Percentiles rank a stretch among this genome's conserved stretches.
Conservation (phyloP, 1,284 basidiomycete species). For the Pseudozyma pruni region DNA sequence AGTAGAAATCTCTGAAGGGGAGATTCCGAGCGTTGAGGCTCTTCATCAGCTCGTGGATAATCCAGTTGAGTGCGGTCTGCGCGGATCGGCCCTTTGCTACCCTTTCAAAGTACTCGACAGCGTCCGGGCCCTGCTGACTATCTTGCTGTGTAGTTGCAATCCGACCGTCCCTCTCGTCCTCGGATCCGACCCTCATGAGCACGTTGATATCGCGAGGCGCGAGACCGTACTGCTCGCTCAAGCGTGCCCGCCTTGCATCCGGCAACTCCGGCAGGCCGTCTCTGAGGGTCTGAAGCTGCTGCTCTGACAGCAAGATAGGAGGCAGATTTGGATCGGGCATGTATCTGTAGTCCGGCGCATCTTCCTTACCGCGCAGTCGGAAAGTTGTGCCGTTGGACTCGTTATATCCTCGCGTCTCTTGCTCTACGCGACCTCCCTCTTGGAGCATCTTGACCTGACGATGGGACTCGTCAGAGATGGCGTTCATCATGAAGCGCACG, state of each 20-base stretch:
- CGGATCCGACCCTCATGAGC: conserved; percentile 58
- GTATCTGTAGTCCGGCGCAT: conserved; percentile 94
- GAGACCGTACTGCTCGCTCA: conserved; percentile 74
- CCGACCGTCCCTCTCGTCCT: conserved; percentile 54
- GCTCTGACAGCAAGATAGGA: conserved; percentile 72
- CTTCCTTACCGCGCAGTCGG: conserved; percentile 86
- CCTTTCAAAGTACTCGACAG: conserved; percentile 61
- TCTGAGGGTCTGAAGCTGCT: conserved; percentile 74
- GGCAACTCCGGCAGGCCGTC: conserved; percentile 81
- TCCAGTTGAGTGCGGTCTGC: conserved; percentile 81
- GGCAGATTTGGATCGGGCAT: conserved; percentile 98
- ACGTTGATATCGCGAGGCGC: conserved; percentile 70
- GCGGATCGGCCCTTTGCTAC: conserved; percentile 48
- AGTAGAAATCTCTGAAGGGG: conserved; percentile 41
- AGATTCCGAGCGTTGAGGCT: conserved; percentile 47
- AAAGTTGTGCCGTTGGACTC: conserved; percentile 84
- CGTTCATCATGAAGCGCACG: conserved; percentile 83
- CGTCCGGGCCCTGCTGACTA: conserved; percentile 16
- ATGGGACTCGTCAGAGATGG: conserved; percentile 80
- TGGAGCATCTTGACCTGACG: conserved; percentile 78
- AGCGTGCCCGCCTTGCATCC: conserved; percentile 74
- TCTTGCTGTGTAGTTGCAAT: not conserved
- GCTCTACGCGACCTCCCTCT: conserved; percentile 71
- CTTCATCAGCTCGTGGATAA: conserved; percentile 60
- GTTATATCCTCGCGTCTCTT: conserved; percentile 93